Conservation (phyloP, 345 rosid species). For the Eucalyptus tenuipes region DNA sequence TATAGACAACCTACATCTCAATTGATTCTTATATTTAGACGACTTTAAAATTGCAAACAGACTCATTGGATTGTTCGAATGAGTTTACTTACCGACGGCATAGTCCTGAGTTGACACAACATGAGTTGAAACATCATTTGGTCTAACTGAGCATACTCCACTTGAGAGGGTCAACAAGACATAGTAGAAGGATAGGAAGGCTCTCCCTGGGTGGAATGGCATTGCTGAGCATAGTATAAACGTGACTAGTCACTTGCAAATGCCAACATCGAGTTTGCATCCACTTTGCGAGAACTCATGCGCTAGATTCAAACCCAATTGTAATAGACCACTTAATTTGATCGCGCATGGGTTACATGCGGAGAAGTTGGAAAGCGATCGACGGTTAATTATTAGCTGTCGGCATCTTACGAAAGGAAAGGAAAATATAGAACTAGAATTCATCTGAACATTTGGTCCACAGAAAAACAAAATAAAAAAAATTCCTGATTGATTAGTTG, state of each 20-base stretch:
- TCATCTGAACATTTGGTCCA: not conserved
- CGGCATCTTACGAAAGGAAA: not conserved
- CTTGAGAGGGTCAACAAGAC: not conserved
- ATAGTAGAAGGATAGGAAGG: not conserved
- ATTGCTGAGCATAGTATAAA: accelerated
- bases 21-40: not conserved
- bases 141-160: not conserved
- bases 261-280: not conserved
- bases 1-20: not conserved
- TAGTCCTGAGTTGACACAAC: not conserved
- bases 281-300: not conserved
- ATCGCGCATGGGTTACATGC: not conserved
- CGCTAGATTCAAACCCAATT: not conserved
- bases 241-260: not conserved
- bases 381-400: not conserved
- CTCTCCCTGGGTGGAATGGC: not conserved
- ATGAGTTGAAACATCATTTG: not conserved
- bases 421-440: not conserved
- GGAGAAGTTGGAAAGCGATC: not conserved
- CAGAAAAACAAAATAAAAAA: not conserved
- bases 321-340: accelerated
- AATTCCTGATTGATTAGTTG: not conserved
- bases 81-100: not conserved
- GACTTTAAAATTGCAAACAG: not conserved
- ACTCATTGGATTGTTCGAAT: not conserved